A percentile compares a stretch with the other conserved stretches of the same genome.
phyloP scores from a whole-genome alignment of 106 monocot species.

The Apostasia shenzhenica region DNA sequence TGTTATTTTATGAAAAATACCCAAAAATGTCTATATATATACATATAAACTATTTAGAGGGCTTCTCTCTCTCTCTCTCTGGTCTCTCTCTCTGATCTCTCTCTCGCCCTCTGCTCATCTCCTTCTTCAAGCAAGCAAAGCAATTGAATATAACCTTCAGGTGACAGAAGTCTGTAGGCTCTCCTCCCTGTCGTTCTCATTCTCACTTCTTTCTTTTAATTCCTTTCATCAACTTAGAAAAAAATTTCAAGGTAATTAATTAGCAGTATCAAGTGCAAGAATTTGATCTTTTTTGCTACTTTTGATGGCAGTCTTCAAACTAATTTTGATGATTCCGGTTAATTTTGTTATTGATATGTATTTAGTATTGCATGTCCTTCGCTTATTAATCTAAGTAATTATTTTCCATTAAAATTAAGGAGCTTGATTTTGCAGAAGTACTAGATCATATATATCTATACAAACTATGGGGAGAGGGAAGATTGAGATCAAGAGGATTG shows the following conservation, averaged over 20 bases:
- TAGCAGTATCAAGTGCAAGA: conserved; percentile 1
- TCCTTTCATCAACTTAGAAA: conserved; percentile 2
- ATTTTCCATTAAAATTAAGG: background rate
- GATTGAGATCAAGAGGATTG: conserved; percentile 76
- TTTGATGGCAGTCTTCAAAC: conserved; percentile 21
- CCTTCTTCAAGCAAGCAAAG: conserved; percentile 21
- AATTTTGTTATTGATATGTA: background rate
- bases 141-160: background rate
- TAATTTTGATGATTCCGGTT: background rate
- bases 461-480: conserved; percentile 56
- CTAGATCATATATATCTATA: background rate
- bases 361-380: background rate
- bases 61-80: background rate
- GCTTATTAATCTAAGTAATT: background rate
- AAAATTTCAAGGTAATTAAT: background rate
- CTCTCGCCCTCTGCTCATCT: conserved; percentile 10
- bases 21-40: no score
- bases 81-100: background rate
- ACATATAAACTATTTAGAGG: no score
- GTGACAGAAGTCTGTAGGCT: background rate
- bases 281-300: conserved; percentile 15
- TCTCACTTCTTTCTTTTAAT: conserved; percentile 6
- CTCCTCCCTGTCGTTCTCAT: conserved; percentile 2
- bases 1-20: no score
- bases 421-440: background rate